Evolutionary conservation across 1,284 basidiomycete species (phyloP).

Genomic region (Ganoderma sinense): DNA sequence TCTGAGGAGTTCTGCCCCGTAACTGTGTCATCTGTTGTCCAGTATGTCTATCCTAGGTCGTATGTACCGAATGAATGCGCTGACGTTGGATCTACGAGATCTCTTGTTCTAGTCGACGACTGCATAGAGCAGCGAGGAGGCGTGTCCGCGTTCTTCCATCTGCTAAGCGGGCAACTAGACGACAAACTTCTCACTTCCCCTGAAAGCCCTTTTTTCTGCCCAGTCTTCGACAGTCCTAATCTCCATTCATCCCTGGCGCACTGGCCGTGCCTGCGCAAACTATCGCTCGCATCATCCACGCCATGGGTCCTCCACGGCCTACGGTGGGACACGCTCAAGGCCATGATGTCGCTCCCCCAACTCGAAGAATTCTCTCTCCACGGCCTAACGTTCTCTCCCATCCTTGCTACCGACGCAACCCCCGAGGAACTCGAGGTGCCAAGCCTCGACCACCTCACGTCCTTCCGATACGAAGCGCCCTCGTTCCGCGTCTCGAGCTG

Average conservation of each 20-base stretch:
- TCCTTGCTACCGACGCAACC: not conserved
- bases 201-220: not conserved
- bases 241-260: not conserved
- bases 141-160: not conserved
- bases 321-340: not conserved
- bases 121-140: not conserved
- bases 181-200: not conserved
- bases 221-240: not conserved
- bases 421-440: not conserved
- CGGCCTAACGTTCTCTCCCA: not conserved
- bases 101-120: not conserved
- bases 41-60: not conserved
- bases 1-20: not conserved
- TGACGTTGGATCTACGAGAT: not conserved
- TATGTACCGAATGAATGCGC: not conserved
- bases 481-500: conserved; percentile 2
- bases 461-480: not conserved
- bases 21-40: not conserved
- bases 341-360: not conserved
- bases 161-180: not conserved
- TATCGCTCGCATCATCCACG: not conserved
- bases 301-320: not conserved
- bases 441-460: not conserved
- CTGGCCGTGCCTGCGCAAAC: not conserved
- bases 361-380: not conserved